Base-by-base conservation (phyloP, 306 rosid genomes). In the Cajanus cajan region DNA sequence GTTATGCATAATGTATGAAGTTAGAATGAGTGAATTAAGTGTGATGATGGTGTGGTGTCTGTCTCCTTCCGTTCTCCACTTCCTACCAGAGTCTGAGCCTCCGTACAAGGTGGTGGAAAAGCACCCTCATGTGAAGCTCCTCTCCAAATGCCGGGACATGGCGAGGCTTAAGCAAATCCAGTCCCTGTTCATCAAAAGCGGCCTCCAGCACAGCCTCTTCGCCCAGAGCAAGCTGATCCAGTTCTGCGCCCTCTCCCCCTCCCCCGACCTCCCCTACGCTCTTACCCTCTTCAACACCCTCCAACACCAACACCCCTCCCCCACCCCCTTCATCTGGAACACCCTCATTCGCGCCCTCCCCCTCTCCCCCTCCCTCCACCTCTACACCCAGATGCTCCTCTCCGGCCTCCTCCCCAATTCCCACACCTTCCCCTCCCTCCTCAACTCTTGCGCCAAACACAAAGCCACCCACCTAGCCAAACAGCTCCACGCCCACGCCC, bases 401-500 rank as follows among this genome's bases (percentile, higher is more conserved):
- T 84, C 85, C 0, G 88, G 91, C 5, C 76, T 82, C 0, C 68
- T 80, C 66, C 96, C 96, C 15, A 92, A 94, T 79, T 86, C 96
- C 34, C 87, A 92, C 51, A 92, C 98, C 36, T 92, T 90, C 57
- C 94, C 98, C 11, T 86, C 85, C 22, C 80, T 92, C 33, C 82
- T 90, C 62, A 94, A 90, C 80, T 81, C 89, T 47, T 90, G 97
- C 11, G 91, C 87, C 0, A 92, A 83, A 79, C 1, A 68, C 0
- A 82, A 65, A 16, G 93, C 90, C 25, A 36, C 78, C 82, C 80
- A 5, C 10, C 90, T 81, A 87, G 96, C 90, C 45, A 85, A 85
- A 82, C 96, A 89, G 87, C 59, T 89, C 54, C 97, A 92, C 55
- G 90, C 84, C 4, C 92, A 84, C 7, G 80, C 82, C 50, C 22